phyloP scores from a whole-genome alignment of 805 yeast species.

The Monosporozyma siamensis region DNA sequence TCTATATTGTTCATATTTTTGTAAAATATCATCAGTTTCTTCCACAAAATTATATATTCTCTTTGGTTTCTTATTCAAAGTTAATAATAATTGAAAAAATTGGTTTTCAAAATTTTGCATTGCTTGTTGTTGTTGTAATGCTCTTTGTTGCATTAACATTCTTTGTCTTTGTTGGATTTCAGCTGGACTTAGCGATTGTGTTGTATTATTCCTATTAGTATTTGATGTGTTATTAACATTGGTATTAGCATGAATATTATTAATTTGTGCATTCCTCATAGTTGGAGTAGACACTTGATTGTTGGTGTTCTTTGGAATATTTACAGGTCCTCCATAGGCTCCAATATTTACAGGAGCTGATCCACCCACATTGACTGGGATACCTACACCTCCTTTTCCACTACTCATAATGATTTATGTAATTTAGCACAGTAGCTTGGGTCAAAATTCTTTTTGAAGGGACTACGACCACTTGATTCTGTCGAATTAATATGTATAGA shows the following conservation, averaged over 20 bases:
- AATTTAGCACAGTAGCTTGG: too few relatives aligned
- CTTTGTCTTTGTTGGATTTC: constrained; percentile 18
- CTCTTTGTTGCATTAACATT: constrained; percentile 28
- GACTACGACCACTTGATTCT: background rate
- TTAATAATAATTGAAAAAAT: constrained; percentile 30
- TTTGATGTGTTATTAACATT: background rate
- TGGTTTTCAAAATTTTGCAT: constrained; percentile 35
- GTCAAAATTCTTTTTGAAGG: too few relatives aligned
- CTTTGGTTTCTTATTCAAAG: constrained; percentile 33
- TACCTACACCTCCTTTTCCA: background rate
- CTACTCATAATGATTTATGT: background rate
- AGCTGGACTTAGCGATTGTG: too few relatives aligned
- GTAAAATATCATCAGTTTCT: constrained; percentile 60
- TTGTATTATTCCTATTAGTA: background rate
- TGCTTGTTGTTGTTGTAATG: constrained; percentile 32
- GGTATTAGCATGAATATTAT: background rate
- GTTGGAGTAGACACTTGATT: background rate
- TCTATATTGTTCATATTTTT: constrained; percentile 65
- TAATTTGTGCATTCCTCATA: background rate
- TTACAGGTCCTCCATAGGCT: background rate
- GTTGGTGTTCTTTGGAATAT: background rate
- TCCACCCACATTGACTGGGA: constrained; percentile 5
- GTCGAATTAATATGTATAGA: background rate
- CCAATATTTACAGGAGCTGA: background rate
- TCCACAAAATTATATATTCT: constrained; percentile 53